Conservation (phyloP, 2,329 filamentous ascomycete genomes). For the Fusarium robinianum region DNA sequence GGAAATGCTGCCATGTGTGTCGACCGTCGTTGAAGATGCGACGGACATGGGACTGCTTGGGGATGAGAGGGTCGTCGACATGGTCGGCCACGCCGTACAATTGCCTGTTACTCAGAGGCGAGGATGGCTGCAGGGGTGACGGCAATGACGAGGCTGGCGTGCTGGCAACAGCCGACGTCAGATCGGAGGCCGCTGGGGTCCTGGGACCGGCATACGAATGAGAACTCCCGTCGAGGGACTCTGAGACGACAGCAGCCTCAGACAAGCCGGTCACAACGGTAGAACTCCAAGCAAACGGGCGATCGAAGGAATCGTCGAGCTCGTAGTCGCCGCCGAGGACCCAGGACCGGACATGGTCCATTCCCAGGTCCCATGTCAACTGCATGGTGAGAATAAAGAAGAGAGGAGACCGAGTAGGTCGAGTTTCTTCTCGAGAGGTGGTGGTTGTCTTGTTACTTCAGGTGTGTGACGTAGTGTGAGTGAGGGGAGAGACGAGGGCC, state of each 20-base stretch:
- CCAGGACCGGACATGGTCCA: conserved; percentile 39
- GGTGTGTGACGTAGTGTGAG: conserved; percentile 16
- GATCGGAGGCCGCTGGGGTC: conserved; percentile 12
- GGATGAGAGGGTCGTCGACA: conserved; percentile 31
- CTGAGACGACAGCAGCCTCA: conserved; percentile 26
- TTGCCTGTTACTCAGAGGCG: conserved; percentile 14
- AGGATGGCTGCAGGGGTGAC: conserved; percentile 4
- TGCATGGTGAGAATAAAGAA: conserved; percentile 28
- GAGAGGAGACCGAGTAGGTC: conserved; percentile 2
- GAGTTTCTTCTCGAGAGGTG: conserved; percentile 11
- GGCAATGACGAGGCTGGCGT: conserved; percentile 14
- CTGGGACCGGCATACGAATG: conserved; percentile 15
- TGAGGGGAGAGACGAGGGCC: neutral
- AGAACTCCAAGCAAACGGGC: conserved; percentile 33
- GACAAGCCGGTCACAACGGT: conserved; percentile 34
- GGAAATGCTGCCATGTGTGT: conserved; percentile 31
- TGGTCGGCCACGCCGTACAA: conserved; percentile 21
- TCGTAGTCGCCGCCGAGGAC: conserved; percentile 33
- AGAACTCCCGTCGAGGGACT: conserved; percentile 28
- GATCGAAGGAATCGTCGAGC: conserved; percentile 25
- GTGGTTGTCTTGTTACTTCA: conserved; percentile 10
- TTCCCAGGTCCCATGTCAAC: conserved; percentile 36
- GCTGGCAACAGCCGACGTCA: conserved; percentile 20
- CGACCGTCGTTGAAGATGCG: conserved; percentile 29
- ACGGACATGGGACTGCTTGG: conserved; percentile 25